Conservation (phyloP, 2,329 filamentous ascomycete species). For the Botrytis hyacinthi region DNA sequence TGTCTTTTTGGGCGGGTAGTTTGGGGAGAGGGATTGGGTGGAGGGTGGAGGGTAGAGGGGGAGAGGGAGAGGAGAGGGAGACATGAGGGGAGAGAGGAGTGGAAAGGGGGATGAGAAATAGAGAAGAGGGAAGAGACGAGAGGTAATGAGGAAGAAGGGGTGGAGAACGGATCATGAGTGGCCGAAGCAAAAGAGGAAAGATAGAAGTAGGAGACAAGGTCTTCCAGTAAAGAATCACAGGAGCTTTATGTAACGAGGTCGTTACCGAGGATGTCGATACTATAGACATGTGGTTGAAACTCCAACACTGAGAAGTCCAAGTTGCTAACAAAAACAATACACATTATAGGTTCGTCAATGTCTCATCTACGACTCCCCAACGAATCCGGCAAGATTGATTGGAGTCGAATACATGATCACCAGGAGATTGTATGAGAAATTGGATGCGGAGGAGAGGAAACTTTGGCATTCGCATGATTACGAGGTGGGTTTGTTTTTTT, state of each 20-base stretch:
- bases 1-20: no score
- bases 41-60: no score
- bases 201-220: not conserved
- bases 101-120: no score
- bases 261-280: not conserved
- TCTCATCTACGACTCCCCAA: slow-evolving; percentile 74
- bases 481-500: slow-evolving; percentile 50
- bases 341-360: slow-evolving; percentile 58
- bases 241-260: not conserved
- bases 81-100: not conserved
- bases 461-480: slow-evolving; percentile 68
- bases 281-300: not conserved
- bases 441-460: slow-evolving; percentile 65
- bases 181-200: not conserved
- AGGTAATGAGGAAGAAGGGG: fast-evolving
- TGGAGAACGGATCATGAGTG: not conserved
- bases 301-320: not conserved
- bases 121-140: no score
- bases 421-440: slow-evolving; percentile 61
- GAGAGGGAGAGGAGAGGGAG: no score
- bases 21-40: not conserved
- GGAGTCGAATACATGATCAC: slow-evolving; percentile 77
- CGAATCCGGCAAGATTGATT: slow-evolving; percentile 68
- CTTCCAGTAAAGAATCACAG: not conserved
- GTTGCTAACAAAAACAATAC: not conserved